Percentiles rank a stretch among this genome's conserved stretches.
phyloP scores from a whole-genome alignment of 2,329 filamentous ascomycete species.

The Beauveria sp. region DNA sequence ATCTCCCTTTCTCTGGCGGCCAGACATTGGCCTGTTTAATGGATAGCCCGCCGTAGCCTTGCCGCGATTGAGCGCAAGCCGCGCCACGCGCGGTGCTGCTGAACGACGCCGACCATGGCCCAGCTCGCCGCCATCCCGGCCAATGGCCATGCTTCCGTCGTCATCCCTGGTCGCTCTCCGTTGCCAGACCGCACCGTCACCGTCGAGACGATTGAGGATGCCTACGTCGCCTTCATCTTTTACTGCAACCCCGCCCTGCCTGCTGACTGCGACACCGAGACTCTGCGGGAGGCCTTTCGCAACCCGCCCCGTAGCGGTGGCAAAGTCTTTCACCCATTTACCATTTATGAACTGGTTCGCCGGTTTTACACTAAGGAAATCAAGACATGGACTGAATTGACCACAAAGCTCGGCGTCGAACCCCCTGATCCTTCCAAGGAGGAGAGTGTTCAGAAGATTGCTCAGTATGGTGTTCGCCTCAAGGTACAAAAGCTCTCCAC shows the following conservation, averaged over 20 bases:
- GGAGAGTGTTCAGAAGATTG: conserved; percentile 86
- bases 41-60: not conserved
- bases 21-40: not conserved
- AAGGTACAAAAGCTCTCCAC: conserved; percentile 51
- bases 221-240: conserved; percentile 78
- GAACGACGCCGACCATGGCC: not conserved
- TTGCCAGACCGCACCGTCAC: conserved; percentile 64
- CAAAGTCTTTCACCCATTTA: conserved; percentile 74
- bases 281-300: conserved; percentile 68
- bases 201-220: conserved; percentile 66
- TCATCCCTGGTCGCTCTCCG: conserved; percentile 16
- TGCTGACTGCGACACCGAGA: conserved; percentile 58
- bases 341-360: conserved; percentile 69
- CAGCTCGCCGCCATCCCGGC: not conserved
- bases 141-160: not conserved
- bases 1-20: not conserved
- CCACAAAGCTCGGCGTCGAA: conserved; percentile 80
- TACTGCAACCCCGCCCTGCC: conserved; percentile 80
- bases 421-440: conserved; percentile 74
- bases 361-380: conserved; percentile 76
- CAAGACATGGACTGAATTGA: conserved; percentile 88
- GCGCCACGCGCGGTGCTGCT: not conserved
- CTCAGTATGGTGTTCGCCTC: conserved; percentile 86
- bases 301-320: conserved; percentile 79
- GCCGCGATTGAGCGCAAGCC: conserved; percentile 2